phyloP scores from a whole-genome alignment of 2,329 filamentous ascomycete species.

The Hyphodiscus sp. region DNA sequence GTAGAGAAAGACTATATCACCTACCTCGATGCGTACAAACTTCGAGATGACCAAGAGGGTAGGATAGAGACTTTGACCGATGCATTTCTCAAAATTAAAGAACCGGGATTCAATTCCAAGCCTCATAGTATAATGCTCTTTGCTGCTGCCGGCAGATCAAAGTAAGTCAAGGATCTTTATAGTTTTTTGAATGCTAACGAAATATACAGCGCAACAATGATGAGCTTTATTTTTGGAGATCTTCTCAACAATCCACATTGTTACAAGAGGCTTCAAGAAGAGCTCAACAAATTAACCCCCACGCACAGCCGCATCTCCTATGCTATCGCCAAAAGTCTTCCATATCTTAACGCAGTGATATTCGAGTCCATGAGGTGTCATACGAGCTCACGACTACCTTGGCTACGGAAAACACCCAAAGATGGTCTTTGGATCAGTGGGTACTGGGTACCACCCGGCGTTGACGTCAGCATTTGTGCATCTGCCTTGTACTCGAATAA shows the following conservation, averaged over 20 bases:
- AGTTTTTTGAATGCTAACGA: not conserved
- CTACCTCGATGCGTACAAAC: not conserved
- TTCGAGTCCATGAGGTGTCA: constrained; percentile 35
- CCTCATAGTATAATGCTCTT: not conserved
- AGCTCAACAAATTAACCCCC: not conserved
- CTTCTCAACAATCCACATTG: not conserved
- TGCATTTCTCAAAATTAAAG: not conserved
- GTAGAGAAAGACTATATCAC: not conserved
- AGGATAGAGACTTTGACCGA: not conserved
- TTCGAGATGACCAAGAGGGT: not conserved
- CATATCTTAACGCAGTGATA: constrained; percentile 34
- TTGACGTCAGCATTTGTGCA: constrained; percentile 27
- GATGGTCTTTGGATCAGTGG: constrained; percentile 5
- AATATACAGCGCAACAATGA: not conserved
- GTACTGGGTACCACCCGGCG: not conserved
- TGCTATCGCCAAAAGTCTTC: constrained; percentile 1
- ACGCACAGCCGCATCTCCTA: not conserved
- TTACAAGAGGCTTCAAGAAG: not conserved
- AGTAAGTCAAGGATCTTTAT: not conserved
- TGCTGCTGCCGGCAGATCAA: not conserved
- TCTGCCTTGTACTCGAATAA: constrained; percentile 20
- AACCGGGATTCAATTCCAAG: not conserved
- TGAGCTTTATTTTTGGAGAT: not conserved
- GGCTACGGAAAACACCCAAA: not conserved
- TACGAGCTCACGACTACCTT: not conserved